Conservation (phyloP, 345 rosid species). For the Melaleuca quinquenervia region DNA sequence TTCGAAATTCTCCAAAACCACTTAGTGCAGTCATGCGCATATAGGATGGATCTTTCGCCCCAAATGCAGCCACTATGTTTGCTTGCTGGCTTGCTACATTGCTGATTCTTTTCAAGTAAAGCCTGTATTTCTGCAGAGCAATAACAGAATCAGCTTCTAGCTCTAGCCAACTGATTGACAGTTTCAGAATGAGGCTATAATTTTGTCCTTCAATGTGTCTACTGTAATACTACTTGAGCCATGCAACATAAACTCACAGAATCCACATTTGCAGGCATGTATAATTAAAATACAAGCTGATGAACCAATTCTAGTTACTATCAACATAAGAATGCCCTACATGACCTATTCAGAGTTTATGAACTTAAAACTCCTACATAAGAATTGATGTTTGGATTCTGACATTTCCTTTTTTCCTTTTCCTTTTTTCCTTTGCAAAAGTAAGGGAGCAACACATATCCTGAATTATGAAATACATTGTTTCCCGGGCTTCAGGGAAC, state of each 20-base stretch:
- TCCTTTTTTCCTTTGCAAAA: not conserved
- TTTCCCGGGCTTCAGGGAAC: not conserved
- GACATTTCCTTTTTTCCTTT: not conserved
- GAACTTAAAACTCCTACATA: not conserved
- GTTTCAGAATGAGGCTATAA: not conserved
- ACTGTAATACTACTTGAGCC: not conserved
- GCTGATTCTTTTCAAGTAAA: constrained; percentile 62
- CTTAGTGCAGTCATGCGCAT: constrained; percentile 38
- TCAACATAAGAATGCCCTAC: not conserved
- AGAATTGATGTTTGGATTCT: not conserved
- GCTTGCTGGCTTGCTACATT: constrained; percentile 35
- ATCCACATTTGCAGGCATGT: not conserved
- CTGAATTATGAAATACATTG: not conserved
- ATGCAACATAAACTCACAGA: not conserved
- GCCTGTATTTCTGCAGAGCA: constrained; percentile 69
- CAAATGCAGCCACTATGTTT: constrained; percentile 42
- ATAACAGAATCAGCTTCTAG: not conserved
- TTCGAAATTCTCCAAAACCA: constrained; percentile 43
- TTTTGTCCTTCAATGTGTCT: not conserved
- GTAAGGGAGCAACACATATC: not conserved
- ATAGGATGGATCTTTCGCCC: constrained; percentile 22
- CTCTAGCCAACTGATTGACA: not conserved
- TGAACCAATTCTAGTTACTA: not conserved
- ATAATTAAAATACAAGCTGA: not conserved
- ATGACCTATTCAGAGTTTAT: not conserved